Conservation (phyloP, 148 eudicot genomes). For the Rhododendron ovatum region DNA sequence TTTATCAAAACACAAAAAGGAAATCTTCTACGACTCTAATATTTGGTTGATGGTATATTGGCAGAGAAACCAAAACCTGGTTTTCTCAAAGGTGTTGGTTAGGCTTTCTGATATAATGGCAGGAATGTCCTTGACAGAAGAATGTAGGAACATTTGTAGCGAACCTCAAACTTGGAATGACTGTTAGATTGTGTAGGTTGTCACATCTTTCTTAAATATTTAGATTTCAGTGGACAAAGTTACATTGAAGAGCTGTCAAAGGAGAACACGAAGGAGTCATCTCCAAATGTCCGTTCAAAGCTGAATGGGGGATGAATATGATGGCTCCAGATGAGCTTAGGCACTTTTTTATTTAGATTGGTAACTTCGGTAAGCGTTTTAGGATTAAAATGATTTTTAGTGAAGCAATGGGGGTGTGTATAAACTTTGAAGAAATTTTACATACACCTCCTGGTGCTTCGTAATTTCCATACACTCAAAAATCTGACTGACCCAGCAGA, state of each 20-base stretch:
- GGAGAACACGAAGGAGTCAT: not conserved
- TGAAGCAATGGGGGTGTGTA: too few relatives aligned
- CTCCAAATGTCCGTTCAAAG: not conserved
- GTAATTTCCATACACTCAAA: not conserved
- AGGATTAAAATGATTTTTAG: not conserved
- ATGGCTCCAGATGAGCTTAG: not conserved
- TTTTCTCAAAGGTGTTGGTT: not conserved
- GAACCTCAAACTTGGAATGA: not conserved
- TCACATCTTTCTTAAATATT: not conserved
- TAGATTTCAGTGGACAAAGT: not conserved
- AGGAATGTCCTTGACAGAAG: not conserved
- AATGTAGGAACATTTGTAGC: not conserved
- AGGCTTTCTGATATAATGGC: not conserved
- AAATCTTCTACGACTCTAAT: not conserved
- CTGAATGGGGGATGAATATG: not conserved
- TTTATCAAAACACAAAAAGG: not conserved
- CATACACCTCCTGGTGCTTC: not conserved
- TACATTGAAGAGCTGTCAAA: not conserved
- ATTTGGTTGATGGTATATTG: not conserved
- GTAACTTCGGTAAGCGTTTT: too few relatives aligned
- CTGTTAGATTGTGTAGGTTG: not conserved
- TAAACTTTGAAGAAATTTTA: not conserved
- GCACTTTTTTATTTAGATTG: not conserved
- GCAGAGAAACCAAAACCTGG: not conserved
- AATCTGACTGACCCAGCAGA: not conserved